Base-by-base conservation (phyloP, 768 basidiomycete genomes). In the Tremella mesenterica region DNA sequence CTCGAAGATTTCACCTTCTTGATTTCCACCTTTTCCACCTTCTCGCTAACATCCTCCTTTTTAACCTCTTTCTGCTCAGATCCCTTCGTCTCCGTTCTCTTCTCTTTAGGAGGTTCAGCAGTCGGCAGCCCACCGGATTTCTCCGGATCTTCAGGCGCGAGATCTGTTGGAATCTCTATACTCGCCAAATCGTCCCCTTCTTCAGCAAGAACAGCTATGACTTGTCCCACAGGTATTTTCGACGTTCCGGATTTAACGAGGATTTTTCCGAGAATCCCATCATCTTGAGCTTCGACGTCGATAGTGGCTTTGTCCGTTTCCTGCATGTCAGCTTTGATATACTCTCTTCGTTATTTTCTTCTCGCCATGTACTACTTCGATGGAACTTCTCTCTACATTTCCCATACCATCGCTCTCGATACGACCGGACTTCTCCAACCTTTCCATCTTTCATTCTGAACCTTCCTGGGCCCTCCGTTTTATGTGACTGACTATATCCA, bases 101-200 rank as follows among this genome's bases (percentile, higher is more conserved):
- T 23, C 29, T 36, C 34, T 47, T 59, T 46, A 43, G 53, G 33
- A 34, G 52, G 44, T 30, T 48, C 49, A 29, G 51, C 16, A 6
- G 43, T 14, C 16, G 54, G 48, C 23, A 50, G 16, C 7, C 54
- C 18, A 47, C 44, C 30, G 33, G 50, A 43, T 51, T 61, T 57
- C 30, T 61, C 33, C n/a, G n/a, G n/a, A n/a, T n/a, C n/a, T n/a
- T n/a, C n/a, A 3, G 71, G 67, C 7, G 54, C 52, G 1, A 67
- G 50, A 36, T 71, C 68, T 12, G 59, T 63, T 26, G 77, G 74
- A 12, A 75, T 65, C 64, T 88, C 79, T 41, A 96, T 80, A 67
- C 85, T 84, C 48, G 90, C 83, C 54, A 96, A 83, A 73, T 96
- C 87, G 73, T 99, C 93, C 7, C 93, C 93, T 73, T 92, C 88